Evolutionary conservation across 352 stramenopile genomes (phyloP), one percentile per base, ranked within the genome.

Genomic region (Phytophthora constricta): DNA sequence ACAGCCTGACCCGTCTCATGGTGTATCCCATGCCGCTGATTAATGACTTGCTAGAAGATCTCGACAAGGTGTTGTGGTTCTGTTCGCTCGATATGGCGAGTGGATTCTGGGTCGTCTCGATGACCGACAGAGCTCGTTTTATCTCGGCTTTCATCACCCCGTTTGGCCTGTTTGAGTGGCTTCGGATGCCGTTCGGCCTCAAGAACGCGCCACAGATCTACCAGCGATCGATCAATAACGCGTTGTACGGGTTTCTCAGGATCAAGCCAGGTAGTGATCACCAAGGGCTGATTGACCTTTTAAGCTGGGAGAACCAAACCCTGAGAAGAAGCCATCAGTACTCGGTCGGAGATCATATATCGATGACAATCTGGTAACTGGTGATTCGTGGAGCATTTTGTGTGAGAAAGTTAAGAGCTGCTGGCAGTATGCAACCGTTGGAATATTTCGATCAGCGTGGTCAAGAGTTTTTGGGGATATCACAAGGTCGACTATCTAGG

Each of bases 341-440:
- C 10, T 70, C 1, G 27, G 45, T 19, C 43, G 57, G 4, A 19
- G 60, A 11, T 77, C 70, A 4, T 74, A 74, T 37, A 77, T 77
- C 33, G 60, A 74, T 25, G 68, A 72, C 28, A 60, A 74, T 14
- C 49, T 27, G 3, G 56, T 71, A 34, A 47, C 39, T 8, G 23
- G 43, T 1, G 0, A 10, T n/a, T 53, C 50, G 0, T 77, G 64
- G 59, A 20, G 57, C n/a, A n/a, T 61, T 2, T 33, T 73, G 33
- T 64, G 26, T 10, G 11, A 53, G 5, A 46, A 51, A 9, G 23
- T 77, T 0, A 17, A 63, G 5, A 8, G 14, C 1, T 74, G 46
- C 25, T 77, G 4, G 34, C 61, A 11, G 25, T 37, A 0, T 68
- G 64, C 20, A 31, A 63, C 5, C 16, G 60, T 1, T 74, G 56